Conservation (phyloP, 352 stramenopile species). For the Aphanomyces astaci region DNA sequence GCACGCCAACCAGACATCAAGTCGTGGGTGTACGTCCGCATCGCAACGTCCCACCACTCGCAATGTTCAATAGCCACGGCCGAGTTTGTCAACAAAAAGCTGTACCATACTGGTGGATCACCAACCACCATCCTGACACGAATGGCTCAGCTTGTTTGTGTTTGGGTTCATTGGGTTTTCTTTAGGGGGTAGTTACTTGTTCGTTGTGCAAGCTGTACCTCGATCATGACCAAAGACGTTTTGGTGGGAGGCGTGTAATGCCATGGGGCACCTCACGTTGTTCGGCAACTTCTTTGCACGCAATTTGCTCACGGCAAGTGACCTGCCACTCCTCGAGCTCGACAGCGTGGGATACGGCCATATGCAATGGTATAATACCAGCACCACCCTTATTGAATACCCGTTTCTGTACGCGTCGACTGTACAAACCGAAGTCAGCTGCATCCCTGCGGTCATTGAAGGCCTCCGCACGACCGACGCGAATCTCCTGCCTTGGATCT, state of each 20-base stretch:
- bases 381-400: neutral
- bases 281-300: conserved; percentile 6
- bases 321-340: neutral
- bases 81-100: neutral
- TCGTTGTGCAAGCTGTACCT: neutral
- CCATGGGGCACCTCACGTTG: neutral
- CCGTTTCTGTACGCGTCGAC: neutral
- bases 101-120: neutral
- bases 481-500: neutral
- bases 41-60: neutral
- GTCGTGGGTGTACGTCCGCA: neutral
- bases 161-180: neutral
- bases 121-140: neutral
- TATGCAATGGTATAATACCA: neutral
- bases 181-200: neutral
- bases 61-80: neutral
- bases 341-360: neutral
- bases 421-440: conserved; percentile 3
- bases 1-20: neutral
- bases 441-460: neutral
- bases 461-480: neutral
- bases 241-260: conserved; percentile 13
- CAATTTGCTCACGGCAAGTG: neutral
- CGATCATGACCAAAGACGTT: conserved; percentile 9
- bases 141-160: neutral